Conservation (phyloP, 108 stramenopile genomes). For the Chaetoceros tenuissimus region DNA sequence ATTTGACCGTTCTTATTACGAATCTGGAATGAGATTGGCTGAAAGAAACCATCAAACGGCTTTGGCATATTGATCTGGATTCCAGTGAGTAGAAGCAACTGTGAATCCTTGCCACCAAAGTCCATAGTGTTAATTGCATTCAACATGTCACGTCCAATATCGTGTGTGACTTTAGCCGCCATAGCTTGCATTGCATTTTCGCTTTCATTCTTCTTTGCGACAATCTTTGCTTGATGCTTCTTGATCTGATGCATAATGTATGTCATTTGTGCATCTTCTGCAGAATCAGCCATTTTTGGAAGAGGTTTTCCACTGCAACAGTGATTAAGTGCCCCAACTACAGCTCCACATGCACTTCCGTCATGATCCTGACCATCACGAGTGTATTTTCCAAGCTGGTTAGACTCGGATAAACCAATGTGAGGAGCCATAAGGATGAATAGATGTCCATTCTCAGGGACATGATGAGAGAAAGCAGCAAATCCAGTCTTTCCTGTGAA, state of each 20-base stretch:
- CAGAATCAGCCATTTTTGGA: constrained; percentile 1
- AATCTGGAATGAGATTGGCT: too few species aligned
- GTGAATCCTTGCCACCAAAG: constrained; percentile 7
- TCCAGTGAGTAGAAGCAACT: constrained; percentile 10
- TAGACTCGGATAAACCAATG: not conserved
- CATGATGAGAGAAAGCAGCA: constrained; percentile 12
- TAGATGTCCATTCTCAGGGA: constrained; percentile 25
- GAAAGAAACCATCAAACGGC: constrained; percentile 9
- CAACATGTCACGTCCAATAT: constrained; percentile 12
- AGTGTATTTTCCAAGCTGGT: constrained; percentile 6
- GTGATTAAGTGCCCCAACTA: constrained; percentile 5
- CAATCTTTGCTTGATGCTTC: constrained; percentile 1
- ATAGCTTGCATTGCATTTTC: constrained; percentile 9
- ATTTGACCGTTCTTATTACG: too few species aligned
- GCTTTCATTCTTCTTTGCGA: constrained; percentile 1
- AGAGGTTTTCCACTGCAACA: constrained; percentile 7
- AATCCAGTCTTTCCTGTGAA: constrained; percentile 19
- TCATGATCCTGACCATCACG: constrained; percentile 9
- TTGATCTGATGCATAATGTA: constrained; percentile 5
- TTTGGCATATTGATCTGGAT: constrained; percentile 16
- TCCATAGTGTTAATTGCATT: constrained; percentile 3
- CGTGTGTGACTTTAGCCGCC: constrained; percentile 6
- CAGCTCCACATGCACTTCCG: constrained; percentile 12
- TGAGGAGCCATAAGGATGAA: constrained; percentile 9
- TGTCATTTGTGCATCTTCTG: constrained; percentile 5